Percentiles rank a stretch among this genome's conserved stretches.
These are phyloP conservation scores for Metschnikowia orientalis DNA, from an alignment of 805 yeast species.

Conservation along the genomic window DNA sequence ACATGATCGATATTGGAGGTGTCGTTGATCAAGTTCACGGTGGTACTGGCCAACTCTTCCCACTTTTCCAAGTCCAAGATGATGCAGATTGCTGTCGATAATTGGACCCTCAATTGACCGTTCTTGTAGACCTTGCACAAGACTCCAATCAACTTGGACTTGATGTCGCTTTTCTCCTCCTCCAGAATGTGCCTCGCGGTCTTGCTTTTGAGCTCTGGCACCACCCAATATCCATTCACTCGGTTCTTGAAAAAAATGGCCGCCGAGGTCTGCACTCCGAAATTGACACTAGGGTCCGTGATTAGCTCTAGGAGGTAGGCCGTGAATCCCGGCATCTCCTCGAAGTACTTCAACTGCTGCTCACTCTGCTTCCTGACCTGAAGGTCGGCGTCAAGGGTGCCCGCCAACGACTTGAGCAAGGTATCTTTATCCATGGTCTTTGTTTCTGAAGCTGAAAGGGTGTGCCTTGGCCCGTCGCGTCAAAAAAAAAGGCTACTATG, in stretches of 20 bases:
- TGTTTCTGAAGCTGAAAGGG: neutral
- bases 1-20: constrained; percentile 37
- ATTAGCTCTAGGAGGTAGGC: constrained; percentile 49
- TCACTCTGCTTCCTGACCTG: constrained; percentile 52
- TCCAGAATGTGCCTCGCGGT: constrained; percentile 23
- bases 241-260: constrained; percentile 44
- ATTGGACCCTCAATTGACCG: constrained; percentile 46
- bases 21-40: constrained; percentile 18
- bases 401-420: constrained; percentile 46
- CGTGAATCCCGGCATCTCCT: constrained; percentile 56
- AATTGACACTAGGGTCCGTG: constrained; percentile 39
- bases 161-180: constrained; percentile 33
- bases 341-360: constrained; percentile 45
- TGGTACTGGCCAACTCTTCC: constrained; percentile 28
- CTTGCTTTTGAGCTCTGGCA: constrained; percentile 29
- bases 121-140: constrained; percentile 31
- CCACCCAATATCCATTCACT: constrained; percentile 34
- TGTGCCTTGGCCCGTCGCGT: too few relatives aligned
- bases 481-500: too few relatives aligned
- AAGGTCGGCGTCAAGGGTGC: constrained; percentile 51
- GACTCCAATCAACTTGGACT: constrained; percentile 35
- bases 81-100: constrained; percentile 52
- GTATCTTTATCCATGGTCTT: constrained; percentile 47
- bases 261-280: constrained; percentile 42
- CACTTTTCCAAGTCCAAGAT: constrained; percentile 48